Evolutionary conservation across 1,139 yeast species (phyloP).

Genomic region (Diutina neorugosa): DNA sequence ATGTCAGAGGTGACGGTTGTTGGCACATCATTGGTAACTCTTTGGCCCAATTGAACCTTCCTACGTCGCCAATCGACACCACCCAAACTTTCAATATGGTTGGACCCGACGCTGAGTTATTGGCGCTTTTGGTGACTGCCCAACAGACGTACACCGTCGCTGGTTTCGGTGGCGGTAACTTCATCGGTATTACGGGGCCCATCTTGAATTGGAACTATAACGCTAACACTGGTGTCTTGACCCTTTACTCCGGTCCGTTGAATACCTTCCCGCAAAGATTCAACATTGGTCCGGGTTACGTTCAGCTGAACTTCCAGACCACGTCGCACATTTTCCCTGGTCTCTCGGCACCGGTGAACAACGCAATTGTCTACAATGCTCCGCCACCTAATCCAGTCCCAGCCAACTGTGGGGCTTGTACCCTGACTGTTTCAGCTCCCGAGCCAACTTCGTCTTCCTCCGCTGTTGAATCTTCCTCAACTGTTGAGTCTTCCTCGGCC

Average conservation of each 20-base stretch:
- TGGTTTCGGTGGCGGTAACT: conserved; percentile 1
- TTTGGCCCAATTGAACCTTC: background rate
- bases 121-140: background rate
- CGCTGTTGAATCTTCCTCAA: background rate
- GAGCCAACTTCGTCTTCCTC: background rate
- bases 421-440: background rate
- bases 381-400: background rate
- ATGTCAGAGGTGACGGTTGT: background rate
- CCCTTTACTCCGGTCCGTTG: background rate
- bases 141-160: background rate
- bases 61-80: background rate
- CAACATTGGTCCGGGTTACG: background rate
- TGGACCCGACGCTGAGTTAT: background rate
- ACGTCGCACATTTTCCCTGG: background rate
- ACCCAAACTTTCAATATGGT: background rate
- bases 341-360: background rate
- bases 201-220: background rate
- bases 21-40: background rate
- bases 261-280: background rate
- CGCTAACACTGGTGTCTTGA: background rate
- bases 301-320: background rate
- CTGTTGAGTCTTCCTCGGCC: background rate
- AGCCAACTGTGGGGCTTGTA: background rate
- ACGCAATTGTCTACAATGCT: background rate
- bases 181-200: background rate